These are phyloP conservation scores for Termitomyces sp. DNA, from an alignment of 768 basidiomycete genomes.

Conservation along the genomic window DNA sequence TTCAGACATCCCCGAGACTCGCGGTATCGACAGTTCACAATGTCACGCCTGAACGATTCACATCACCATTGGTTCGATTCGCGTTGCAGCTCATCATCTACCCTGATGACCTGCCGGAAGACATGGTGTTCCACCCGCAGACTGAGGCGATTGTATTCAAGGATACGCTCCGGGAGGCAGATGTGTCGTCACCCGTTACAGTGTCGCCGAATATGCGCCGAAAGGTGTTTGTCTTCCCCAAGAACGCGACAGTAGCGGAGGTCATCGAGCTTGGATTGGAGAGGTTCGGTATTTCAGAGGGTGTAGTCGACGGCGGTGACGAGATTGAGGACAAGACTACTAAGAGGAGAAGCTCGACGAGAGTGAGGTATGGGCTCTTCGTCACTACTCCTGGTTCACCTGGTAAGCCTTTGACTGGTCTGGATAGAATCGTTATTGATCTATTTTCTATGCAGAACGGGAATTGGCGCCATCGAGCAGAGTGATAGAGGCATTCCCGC, in stretches of 20 bases:
- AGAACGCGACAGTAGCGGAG: constrained; percentile 94
- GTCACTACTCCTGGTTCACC: constrained; percentile 51
- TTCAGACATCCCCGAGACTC: constrained; percentile 30
- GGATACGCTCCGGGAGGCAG: constrained; percentile 58
- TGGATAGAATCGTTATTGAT: constrained; percentile 3
- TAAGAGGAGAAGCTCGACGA: constrained; percentile 72
- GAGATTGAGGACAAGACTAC: constrained; percentile 92
- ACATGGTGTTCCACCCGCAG: constrained; percentile 89
- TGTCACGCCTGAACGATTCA: constrained; percentile 70
- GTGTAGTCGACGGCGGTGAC: constrained; percentile 98
- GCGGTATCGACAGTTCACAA: constrained; percentile 38
- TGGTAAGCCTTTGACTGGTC: constrained; percentile 46
- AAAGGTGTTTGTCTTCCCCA: constrained; percentile 89
- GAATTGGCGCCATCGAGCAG: constrained; percentile 78
- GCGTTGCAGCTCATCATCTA: constrained; percentile 85
- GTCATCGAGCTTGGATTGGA: constrained; percentile 92
- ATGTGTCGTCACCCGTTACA: constrained; percentile 42
- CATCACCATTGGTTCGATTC: constrained; percentile 81
- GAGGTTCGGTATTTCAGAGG: constrained; percentile 91
- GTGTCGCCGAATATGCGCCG: constrained; percentile 61
- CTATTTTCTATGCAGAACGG: constrained; percentile 49
- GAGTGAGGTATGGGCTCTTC: constrained; percentile 82
- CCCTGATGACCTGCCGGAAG: constrained; percentile 88
- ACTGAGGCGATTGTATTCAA: constrained; percentile 95
- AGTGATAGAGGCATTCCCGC: constrained; percentile 78